phyloP scores from a whole-genome alignment of 1,284 basidiomycete species.

The Pseudozyma flocculosa region DNA sequence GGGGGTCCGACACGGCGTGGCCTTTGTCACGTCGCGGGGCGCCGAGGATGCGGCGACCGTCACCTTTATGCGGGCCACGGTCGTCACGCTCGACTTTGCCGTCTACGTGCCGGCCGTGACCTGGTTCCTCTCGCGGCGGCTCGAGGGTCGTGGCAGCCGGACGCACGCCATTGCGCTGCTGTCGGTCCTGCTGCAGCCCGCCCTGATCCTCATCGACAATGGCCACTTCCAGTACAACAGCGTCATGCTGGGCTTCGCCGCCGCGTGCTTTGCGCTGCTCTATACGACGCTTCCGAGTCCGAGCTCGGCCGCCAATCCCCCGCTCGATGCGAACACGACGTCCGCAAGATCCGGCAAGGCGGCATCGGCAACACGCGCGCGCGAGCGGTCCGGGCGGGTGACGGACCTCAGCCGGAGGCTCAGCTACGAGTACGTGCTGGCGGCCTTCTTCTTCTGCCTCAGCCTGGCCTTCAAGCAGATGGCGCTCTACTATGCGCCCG shows the following conservation, averaged over 20 bases:
- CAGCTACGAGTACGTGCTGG: conserved; percentile 65
- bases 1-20: conserved; percentile 60
- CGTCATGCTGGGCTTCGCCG: conserved; percentile 56
- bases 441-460: conserved; percentile 77
- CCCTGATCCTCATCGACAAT: conserved; percentile 79
- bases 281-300: conserved; percentile 52
- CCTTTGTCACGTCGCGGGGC: conserved; percentile 73
- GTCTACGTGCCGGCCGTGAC: conserved; percentile 71
- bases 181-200: conserved; percentile 76
- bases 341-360: too few relatives aligned
- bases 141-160: conserved; percentile 45
- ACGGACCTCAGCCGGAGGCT: conserved; percentile 46
- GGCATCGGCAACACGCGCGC: too few relatives aligned
- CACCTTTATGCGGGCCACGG: conserved; percentile 78
- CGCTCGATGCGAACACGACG: too few relatives aligned
- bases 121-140: conserved; percentile 41
- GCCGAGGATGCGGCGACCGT: conserved; percentile 65
- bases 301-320: conserved; percentile 9
- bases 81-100: conserved; percentile 70
- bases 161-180: conserved; percentile 46
- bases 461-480: conserved; percentile 92
- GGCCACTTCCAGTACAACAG: conserved; percentile 77
- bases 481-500: conserved; percentile 90
- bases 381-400: too few relatives aligned
- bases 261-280: conserved; percentile 44